Conservation (phyloP, 768 basidiomycete species). For the Neoboletus subvelutipes region DNA sequence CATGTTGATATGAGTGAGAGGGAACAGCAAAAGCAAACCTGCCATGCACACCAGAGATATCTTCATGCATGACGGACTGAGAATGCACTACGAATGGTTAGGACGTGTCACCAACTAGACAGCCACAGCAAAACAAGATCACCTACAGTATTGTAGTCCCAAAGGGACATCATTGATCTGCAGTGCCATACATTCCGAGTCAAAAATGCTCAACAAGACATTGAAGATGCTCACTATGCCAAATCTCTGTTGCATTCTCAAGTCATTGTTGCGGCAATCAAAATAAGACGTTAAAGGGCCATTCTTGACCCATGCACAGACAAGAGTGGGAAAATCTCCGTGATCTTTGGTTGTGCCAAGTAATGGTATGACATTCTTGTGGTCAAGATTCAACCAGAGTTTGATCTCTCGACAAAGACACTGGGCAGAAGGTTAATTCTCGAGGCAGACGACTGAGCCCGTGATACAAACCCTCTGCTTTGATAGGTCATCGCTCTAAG, state of each 20-base stretch:
- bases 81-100: conserved; percentile 20
- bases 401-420: conserved; percentile 30
- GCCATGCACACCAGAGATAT: conserved; percentile 29
- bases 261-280: conserved; percentile 5
- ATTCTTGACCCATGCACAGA: conserved; percentile 35
- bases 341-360: conserved; percentile 27
- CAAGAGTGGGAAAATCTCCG: conserved; percentile 33
- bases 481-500: conserved; percentile 12
- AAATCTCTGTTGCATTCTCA: conserved; percentile 15
- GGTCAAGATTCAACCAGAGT: conserved; percentile 30
- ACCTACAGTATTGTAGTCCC: conserved; percentile 29
- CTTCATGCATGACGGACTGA: conserved; percentile 23
- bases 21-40: not conserved
- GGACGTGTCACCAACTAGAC: not conserved
- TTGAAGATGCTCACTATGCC: conserved; percentile 12
- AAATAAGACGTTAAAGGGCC: conserved; percentile 27
- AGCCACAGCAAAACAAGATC: not conserved
- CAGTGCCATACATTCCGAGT: not conserved
- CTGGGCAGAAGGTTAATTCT: conserved; percentile 1
- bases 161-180: conserved; percentile 28
- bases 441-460: fast-evolving
- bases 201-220: not conserved
- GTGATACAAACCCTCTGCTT: conserved; percentile 13
- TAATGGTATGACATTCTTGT: conserved; percentile 33
- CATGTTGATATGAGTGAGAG: not conserved